These are phyloP conservation scores for Trichothecium sympodiale DNA, from an alignment of 2,329 filamentous ascomycete species.

Conservation along the genomic window DNA sequence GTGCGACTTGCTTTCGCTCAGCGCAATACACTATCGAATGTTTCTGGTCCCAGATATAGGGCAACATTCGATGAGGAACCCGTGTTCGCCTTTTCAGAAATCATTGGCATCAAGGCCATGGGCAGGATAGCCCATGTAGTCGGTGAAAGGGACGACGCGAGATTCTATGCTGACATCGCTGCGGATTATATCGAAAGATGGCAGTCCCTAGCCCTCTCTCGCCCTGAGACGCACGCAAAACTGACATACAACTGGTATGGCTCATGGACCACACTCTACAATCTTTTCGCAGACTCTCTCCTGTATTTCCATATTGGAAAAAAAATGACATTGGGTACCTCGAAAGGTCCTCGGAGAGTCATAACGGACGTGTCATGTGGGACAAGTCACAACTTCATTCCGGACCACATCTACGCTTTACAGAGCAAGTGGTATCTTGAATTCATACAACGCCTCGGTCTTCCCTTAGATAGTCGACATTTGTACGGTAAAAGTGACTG, in stretches of 20 bases:
- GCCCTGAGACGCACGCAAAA: conserved; percentile 63
- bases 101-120: conserved; percentile 71
- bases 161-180: conserved; percentile 52
- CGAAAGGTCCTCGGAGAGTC: no score
- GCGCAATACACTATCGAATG: conserved; percentile 54
- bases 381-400: conserved; percentile 45
- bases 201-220: conserved; percentile 58
- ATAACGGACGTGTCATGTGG: no score
- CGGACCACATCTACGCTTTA: conserved; percentile 62
- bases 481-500: conserved; percentile 84
- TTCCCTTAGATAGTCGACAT: conserved; percentile 73
- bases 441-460: conserved; percentile 70
- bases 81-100: conserved; percentile 70
- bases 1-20: conserved; percentile 61
- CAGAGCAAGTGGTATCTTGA: conserved; percentile 73
- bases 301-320: conserved; percentile 59
- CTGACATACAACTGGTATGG: conserved; percentile 73
- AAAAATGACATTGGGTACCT: no score
- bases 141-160: conserved; percentile 45
- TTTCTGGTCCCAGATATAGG: conserved; percentile 55
- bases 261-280: conserved; percentile 74
- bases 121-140: conserved; percentile 52
- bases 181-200: conserved; percentile 59
- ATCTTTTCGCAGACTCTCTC: conserved; percentile 63
- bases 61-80: conserved; percentile 68